Base-by-base conservation (phyloP, 768 basidiomycete genomes). In the Hydnum rufescens region DNA sequence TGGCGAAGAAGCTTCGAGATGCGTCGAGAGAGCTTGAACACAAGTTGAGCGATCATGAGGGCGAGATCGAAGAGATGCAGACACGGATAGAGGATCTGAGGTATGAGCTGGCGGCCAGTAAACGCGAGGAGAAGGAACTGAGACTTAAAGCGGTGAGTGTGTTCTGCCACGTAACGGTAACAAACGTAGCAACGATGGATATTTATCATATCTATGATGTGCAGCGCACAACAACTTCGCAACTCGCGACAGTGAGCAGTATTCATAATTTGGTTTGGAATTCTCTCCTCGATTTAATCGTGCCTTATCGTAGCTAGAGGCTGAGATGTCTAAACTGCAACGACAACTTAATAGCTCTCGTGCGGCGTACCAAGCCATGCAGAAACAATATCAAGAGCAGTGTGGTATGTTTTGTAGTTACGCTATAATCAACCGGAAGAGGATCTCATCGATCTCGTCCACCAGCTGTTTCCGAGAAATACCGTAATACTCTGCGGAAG, bases 51-150 rank as follows among this genome's bases (percentile, higher is more conserved):
- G 82, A 88, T 50, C 85, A 88, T 58, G 89, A 93, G 63, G 63
- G 68, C n/a, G 81, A 89, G 59, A 64, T 92, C 28, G 82, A 85
- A 58, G 83, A 88, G 54, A 74, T 85, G 65, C 80, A 92, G 60
- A 66, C 65, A 3, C 71, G 74, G 29, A 62, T 93, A 53, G 90
- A 95, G 53, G 87, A 95, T 61, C 64, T 81, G 55, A 69, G 73
- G 57, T 74, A 69, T 8, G 92, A 95, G 64, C 68, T 95, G 4
- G 78, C 70, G 13, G 73, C 80, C 4, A 80, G 82, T 3, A 84
- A 86, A 64, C 74, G 85, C 36, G 89, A 96, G 60, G 90, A 96
- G 65, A 95, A 96, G 66, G 92, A 96, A 60, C 65, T 93, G 57
- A 71, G 85, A 43, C 70, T 74, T 8, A 92, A 90, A 64, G 92